Evolutionary conservation across 2,329 filamentous ascomycete genomes (phyloP), one percentile per base, ranked within the genome.

Genomic region (Ophiostoma australiae): DNA sequence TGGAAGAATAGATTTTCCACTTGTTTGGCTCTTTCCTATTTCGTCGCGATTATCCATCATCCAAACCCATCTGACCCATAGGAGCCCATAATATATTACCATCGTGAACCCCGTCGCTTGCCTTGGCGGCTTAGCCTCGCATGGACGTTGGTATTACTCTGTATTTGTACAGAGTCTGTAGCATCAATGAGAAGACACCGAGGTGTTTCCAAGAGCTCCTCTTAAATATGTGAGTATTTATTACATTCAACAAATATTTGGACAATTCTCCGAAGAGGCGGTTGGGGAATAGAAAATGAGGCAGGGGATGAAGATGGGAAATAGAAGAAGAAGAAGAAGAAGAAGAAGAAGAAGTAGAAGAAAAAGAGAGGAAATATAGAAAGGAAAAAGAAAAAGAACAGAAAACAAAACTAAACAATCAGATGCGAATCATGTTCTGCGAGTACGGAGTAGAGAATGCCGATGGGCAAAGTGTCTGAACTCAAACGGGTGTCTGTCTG

Each of bases 21-120:
- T n/a, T 39, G 37, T 58, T 52, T 58, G 8, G 4, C 31, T 58
- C 35, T 66, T 66, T 70, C 27, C 58, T 31, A 48, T 69, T 69
- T 69, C 13, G 52, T 27, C 23, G 52, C 52, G n/a, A 58, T 13
- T 58, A 58, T 58, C 52, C 52, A 58, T 13, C 23, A 27, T 55
- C n/a, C 27, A n/a, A 48, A 44, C 41, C 41, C 41, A 44, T 48
- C 44, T n/a, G 44, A 48, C 44, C 44, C 44, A 48, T 44, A 4
- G 15, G 15, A 39, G 11, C 17, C 41, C 41, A 44, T 48, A n/a
- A n/a, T n/a, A n/a, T n/a, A n/a, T n/a, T n/a, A 31, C 15, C 39
- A 41, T 41, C 39, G 39, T 48, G 44, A 48, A 48, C 20, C 44
- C 44, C 17, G 4, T n/a, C 20, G 44, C 44, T 15, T 27, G n/a